phyloP scores from a whole-genome alignment of 495 filamentous ascomycete genomes.

The Aspergillus indologenus region DNA sequence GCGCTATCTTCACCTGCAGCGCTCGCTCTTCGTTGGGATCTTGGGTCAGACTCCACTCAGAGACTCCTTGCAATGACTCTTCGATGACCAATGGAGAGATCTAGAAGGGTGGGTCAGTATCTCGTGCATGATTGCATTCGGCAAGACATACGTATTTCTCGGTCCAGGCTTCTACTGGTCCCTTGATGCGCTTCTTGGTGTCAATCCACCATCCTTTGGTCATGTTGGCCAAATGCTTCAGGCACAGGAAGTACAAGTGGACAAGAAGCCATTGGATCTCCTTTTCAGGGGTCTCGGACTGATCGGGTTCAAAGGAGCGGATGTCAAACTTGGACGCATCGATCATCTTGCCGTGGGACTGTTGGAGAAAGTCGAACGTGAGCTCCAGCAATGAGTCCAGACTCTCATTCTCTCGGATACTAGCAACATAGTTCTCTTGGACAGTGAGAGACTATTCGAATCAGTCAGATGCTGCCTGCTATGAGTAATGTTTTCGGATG shows the following conservation, averaged over 20 bases:
- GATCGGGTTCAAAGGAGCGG: conserved; percentile 59
- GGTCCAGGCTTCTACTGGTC: conserved; percentile 76
- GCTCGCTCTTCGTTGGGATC: conserved; percentile 62
- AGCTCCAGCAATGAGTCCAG: conserved; percentile 70
- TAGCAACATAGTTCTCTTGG: conserved; percentile 70
- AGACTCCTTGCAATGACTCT: conserved; percentile 67
- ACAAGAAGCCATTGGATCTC: conserved; percentile 79
- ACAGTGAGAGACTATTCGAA: conserved; percentile 68
- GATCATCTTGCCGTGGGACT: conserved; percentile 62
- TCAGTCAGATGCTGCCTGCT: conserved; percentile 19
- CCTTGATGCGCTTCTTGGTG: conserved; percentile 67
- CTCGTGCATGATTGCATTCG: background rate
- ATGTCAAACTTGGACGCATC: conserved; percentile 68
- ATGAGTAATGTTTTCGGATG: background rate
- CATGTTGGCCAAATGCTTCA: conserved; percentile 71
- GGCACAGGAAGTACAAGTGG: conserved; percentile 78
- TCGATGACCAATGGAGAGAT: conserved; percentile 79
- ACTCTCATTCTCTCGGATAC: conserved; percentile 70
- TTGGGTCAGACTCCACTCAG: conserved; percentile 61
- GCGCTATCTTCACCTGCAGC: conserved; percentile 68
- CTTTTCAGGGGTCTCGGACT: conserved; percentile 57
- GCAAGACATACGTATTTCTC: conserved; percentile 55
- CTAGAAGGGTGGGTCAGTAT: conserved; percentile 22
- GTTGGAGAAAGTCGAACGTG: conserved; percentile 77
- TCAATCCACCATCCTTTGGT: conserved; percentile 87